A percentile compares a stretch with the other conserved stretches of the same genome.
Conservation (phyloP, 495 filamentous ascomycete species). For the Xylaria bambusicola region DNA sequence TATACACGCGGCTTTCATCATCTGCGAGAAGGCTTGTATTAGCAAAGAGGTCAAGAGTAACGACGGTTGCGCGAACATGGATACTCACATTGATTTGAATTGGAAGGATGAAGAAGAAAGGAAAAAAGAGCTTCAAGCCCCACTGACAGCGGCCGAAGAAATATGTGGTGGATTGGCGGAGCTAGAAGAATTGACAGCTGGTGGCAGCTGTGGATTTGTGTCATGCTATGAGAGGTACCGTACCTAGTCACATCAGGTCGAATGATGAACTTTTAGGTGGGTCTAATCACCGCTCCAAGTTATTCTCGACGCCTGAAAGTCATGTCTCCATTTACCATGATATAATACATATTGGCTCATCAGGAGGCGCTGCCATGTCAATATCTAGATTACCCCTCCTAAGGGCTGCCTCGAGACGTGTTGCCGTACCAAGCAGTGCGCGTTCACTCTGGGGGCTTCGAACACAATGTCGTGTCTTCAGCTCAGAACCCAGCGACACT, state of each 20-base stretch:
- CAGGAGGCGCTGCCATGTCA: too few relatives aligned
- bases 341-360: too few relatives aligned
- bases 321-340: too few relatives aligned
- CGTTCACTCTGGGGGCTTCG: neutral
- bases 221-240: neutral
- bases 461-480: neutral
- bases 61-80: too few relatives aligned
- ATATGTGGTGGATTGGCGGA: constrained; percentile 18
- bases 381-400: neutral
- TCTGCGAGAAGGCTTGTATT: constrained; percentile 57
- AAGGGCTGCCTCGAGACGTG: constrained; percentile 11
- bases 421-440: neutral
- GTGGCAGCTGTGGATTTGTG: neutral
- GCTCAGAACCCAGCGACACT: neutral
- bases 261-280: constrained; percentile 2
- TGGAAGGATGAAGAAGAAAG: constrained; percentile 90
- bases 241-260: neutral
- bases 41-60: constrained; percentile 36
- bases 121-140: constrained; percentile 35
- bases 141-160: constrained; percentile 17
- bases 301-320: too few relatives aligned
- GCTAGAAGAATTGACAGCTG: too few relatives aligned
- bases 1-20: constrained; percentile 99
- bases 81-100: constrained; percentile 85
- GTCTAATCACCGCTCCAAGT: neutral